Base-by-base conservation (phyloP, 139 green algal species). In the Chlorella sp. region DNA sequence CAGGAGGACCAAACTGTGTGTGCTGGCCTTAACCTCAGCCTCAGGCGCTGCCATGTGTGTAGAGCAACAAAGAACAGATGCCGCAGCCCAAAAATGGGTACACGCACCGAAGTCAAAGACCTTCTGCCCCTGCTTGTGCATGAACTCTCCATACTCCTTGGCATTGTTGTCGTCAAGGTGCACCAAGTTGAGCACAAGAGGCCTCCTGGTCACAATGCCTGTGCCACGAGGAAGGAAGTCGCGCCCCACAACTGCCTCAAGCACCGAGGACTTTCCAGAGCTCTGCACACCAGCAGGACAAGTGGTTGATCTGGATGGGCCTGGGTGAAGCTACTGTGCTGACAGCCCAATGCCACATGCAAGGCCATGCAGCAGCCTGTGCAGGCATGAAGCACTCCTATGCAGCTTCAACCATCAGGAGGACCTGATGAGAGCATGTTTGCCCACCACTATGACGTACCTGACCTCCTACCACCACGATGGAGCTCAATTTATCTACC, bases 211-310 rank as follows among this genome's bases (percentile, higher is more conserved):
- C 33, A 97, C 93, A 73, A 98, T 98, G 75, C 93, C 94, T 24
- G 89, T 94, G 24, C 91, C 92, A 65, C 94, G 88, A 0, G 94
- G 94, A 72, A 98, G 77, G 73, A 98, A 98, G 63, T 97, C 93
- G 3, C 88, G 85, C 22, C 94, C 94, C 26, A 98, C 94, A 4
- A 98, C 91, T 33, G 91, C 92, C 80, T 98, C 94, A 35, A 98
- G 84, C 79, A 98, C 94, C 0, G 87, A 95, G 36, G 83, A 93
- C 81, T 98, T 98, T 49, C 94, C 94, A 23, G 90, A 96, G 64
- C 86, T 94, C 89, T 98, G 90, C 73, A 62, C n/a, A n/a, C n/a
- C n/a, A n/a, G n/a, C n/a, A n/a, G n/a, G n/a, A n/a, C n/a, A n/a
- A n/a, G n/a, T n/a, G n/a, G n/a, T n/a, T n/a, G n/a, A n/a, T n/a